Conservation (phyloP, 1,284 basidiomycete species). For the Ustilago bromivora region DNA sequence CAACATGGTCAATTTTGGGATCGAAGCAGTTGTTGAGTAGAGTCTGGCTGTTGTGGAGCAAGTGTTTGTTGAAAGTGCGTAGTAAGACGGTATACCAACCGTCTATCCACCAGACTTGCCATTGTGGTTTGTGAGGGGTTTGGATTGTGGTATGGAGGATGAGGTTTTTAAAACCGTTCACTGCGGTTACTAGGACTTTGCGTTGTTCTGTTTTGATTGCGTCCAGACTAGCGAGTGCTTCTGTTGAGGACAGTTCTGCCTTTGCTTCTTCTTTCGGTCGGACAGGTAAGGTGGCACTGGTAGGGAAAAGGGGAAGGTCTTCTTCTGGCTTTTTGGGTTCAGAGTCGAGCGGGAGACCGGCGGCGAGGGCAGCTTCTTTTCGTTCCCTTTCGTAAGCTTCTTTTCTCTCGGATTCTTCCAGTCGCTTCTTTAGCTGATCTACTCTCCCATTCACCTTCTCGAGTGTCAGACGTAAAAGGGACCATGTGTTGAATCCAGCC, state of each 20-base stretch:
- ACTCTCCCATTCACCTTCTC: slow-evolving; percentile 69
- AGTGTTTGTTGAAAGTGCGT: slow-evolving; percentile 48
- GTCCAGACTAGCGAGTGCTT: slow-evolving; percentile 54
- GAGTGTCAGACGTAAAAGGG: slow-evolving; percentile 59
- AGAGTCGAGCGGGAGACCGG: slow-evolving; percentile 32
- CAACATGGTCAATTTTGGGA: neutral
- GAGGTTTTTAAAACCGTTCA: slow-evolving; percentile 50
- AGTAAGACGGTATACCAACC: slow-evolving; percentile 60
- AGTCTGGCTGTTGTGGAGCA: slow-evolving; percentile 55
- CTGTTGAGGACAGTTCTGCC: slow-evolving; percentile 30
- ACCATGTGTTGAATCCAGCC: slow-evolving; percentile 63
- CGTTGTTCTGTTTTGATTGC: slow-evolving; percentile 65
- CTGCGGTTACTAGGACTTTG: slow-evolving; percentile 59
- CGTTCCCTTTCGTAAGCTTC: slow-evolving; percentile 52
- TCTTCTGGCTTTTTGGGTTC: neutral
- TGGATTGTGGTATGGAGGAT: slow-evolving; percentile 8
- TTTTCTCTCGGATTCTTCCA: slow-evolving; percentile 48
- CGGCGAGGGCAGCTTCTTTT: slow-evolving; percentile 49
- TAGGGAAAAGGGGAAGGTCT: slow-evolving; percentile 51
- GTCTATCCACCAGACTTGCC: slow-evolving; percentile 63
- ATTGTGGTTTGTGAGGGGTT: slow-evolving; percentile 7
- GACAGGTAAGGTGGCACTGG: slow-evolving; percentile 37
- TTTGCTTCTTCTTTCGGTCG: slow-evolving; percentile 27
- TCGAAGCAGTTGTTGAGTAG: slow-evolving; percentile 57
- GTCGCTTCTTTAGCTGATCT: slow-evolving; percentile 60